phyloP scores from a whole-genome alignment of 768 basidiomycete species.

The Macrocybe gigantea region DNA sequence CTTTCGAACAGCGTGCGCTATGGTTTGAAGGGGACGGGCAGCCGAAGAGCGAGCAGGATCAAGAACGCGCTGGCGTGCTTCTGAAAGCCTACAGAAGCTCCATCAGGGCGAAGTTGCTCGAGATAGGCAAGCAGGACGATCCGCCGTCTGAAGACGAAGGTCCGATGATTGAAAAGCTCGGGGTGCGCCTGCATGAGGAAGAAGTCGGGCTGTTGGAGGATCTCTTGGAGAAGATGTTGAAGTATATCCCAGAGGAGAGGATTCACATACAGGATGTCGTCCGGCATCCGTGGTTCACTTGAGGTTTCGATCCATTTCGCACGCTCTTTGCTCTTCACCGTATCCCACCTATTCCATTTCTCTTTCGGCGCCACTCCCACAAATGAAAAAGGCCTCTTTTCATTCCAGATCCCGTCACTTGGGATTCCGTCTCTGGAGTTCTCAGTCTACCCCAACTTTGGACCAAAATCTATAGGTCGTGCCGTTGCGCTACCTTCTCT shows the following conservation, averaged over 20 bases:
- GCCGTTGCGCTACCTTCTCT: constrained; percentile 79
- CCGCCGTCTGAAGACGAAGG: constrained; percentile 18
- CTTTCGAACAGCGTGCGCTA: constrained; percentile 18
- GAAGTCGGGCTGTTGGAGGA: constrained; percentile 31
- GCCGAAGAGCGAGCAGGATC: constrained; percentile 20
- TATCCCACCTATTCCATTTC: constrained; percentile 39
- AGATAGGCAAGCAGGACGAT: constrained; percentile 23
- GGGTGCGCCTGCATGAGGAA: constrained; percentile 16
- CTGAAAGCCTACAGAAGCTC: constrained; percentile 19
- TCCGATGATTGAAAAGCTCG: constrained; percentile 26
- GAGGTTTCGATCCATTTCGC: background rate
- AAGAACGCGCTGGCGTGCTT: constrained; percentile 16
- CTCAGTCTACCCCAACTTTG: constrained; percentile 95
- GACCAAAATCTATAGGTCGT: constrained; percentile 94
- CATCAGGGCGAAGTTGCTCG: constrained; percentile 18
- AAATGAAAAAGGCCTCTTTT: constrained; percentile 65
- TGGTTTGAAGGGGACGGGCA: constrained; percentile 34
- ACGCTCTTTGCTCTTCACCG: background rate
- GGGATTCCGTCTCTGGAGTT: constrained; percentile 79
- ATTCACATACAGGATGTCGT: constrained; percentile 28
- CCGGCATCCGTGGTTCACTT: constrained; percentile 26
- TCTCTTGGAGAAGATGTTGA: constrained; percentile 34
- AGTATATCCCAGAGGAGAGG: constrained; percentile 36
- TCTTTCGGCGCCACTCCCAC: constrained; percentile 76
- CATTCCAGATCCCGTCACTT: constrained; percentile 80